Evolutionary conservation across 2,329 filamentous ascomycete species (phyloP).

Genomic region (Xylogone sp.): DNA sequence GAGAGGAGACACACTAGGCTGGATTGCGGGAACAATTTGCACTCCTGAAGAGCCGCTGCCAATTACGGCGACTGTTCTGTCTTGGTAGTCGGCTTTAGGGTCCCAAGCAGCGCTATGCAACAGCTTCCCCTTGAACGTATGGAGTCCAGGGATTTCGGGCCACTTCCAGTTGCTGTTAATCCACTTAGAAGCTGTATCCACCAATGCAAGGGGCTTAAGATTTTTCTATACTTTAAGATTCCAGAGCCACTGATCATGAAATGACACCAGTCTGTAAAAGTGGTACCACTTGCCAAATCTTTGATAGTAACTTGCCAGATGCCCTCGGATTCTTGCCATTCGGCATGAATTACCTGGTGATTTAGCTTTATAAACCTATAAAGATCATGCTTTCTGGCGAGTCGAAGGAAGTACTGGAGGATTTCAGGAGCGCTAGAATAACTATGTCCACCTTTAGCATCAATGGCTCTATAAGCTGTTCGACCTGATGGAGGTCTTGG

Average conservation of each 20-base stretch:
- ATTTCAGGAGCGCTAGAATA: slow-evolving; percentile 34
- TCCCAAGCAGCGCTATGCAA: slow-evolving; percentile 56
- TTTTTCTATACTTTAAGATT: slow-evolving; percentile 40
- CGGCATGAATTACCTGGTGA: slow-evolving; percentile 37
- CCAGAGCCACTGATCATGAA: slow-evolving; percentile 41
- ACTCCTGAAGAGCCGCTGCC: slow-evolving; percentile 54
- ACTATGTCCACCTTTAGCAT: slow-evolving; percentile 49
- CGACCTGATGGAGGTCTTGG: slow-evolving; percentile 37
- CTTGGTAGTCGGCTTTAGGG: slow-evolving; percentile 40
- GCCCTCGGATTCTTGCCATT: slow-evolving; percentile 38
- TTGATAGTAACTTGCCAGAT: slow-evolving; percentile 36
- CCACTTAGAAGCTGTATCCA: not conserved
- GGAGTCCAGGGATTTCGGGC: slow-evolving; percentile 47
- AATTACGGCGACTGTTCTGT: slow-evolving; percentile 46
- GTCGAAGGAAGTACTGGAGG: slow-evolving; percentile 28
- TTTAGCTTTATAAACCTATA: slow-evolving; percentile 39
- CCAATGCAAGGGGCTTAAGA: not conserved
- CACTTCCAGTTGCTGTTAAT: slow-evolving; percentile 33
- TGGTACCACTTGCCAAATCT: slow-evolving; percentile 9
- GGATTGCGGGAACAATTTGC: slow-evolving; percentile 47
- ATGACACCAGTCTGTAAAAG: slow-evolving; percentile 33
- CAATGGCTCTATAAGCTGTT: slow-evolving; percentile 43
- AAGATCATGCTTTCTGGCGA: slow-evolving; percentile 28
- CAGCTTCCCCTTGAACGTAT: slow-evolving; percentile 47
- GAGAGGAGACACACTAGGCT: slow-evolving; percentile 12